Evolutionary conservation across 257 asterid genomes (phyloP), one percentile per base, ranked within the genome.

Genomic region (Linderniella brevidens): DNA sequence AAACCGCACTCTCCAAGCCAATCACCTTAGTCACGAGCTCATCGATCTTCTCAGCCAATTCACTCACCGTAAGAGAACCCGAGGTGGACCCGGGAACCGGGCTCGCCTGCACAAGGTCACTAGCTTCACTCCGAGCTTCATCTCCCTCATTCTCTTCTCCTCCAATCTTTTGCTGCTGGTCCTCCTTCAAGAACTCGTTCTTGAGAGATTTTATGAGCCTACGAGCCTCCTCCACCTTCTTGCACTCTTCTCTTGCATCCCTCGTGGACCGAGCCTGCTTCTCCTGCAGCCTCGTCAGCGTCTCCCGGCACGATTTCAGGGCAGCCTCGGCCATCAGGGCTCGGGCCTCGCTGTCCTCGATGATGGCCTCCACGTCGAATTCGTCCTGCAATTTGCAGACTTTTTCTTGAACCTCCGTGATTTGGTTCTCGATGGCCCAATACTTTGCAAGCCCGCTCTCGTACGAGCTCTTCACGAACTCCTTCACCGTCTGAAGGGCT

Each of bases 291-390:
- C 56, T 55, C 39, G 73, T 17, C 54, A 88, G 52, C 2, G 87
- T 73, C n/a, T 84, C 87, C 55, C 76, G 82, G 42, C 96, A 84
- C 0, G 94, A 78, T 53, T 67, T 78, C 4, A 88, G 58, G 0
- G 96, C 94, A 0, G 94, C 69, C 72, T 77, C 93, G 5, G 98
- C 86, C 94, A 88, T 84, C 49, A 88, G 46, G 0, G 70, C 70
- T 0, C 94, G 71, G 1, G 98, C 95, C 53, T 80, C 95, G 7
- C 66, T 54, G 39, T 81, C 95, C 44, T 84, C 94, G 9, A 84
- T 79, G 11, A 69, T 80, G 0, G 37, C 59, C 12, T 63, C 76
- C 0, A 69, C 71, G 0, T 75, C 73, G 41, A 72, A 79, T 53
- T 88, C 98, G 25, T 80, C 93, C 57, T 76, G 79, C 69, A 88